A percentile compares a stretch with the other conserved stretches of the same genome.
phyloP scores from a whole-genome alignment of 2,329 filamentous ascomycete species.

The Cladosporium austrohemisphaericum region DNA sequence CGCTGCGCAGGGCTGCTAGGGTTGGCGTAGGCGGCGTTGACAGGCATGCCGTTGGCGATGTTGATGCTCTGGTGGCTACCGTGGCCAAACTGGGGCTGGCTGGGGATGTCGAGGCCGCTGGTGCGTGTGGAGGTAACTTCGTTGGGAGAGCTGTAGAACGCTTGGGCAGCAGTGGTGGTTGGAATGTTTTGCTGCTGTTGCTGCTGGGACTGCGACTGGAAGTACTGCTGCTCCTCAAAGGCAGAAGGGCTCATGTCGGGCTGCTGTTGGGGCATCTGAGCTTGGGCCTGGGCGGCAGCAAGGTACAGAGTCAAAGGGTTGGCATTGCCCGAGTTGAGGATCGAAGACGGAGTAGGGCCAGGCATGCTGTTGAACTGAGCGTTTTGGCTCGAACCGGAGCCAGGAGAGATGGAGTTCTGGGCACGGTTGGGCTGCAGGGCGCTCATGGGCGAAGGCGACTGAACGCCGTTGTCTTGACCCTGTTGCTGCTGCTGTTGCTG shows the following conservation, averaged over 20 bases:
- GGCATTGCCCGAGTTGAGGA: constrained; percentile 74
- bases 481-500: constrained; percentile 63
- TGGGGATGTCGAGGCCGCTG: constrained; percentile 29
- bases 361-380: constrained; percentile 59
- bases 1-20: constrained; percentile 26
- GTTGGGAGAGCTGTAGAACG: constrained; percentile 68
- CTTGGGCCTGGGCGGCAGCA: constrained; percentile 58
- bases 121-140: constrained; percentile 48
- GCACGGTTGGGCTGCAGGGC: constrained; percentile 54
- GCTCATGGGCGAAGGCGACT: constrained; percentile 56
- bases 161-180: constrained; percentile 63
- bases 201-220: constrained; percentile 57
- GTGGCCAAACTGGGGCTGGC: constrained; percentile 49
- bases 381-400: constrained; percentile 53
- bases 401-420: constrained; percentile 59
- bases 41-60: constrained; percentile 45
- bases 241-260: constrained; percentile 28
- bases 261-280: constrained; percentile 61
- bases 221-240: constrained; percentile 37
- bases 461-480: constrained; percentile 53
- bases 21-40: constrained; percentile 20
- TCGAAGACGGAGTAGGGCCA: constrained; percentile 63
- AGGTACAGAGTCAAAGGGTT: constrained; percentile 94
- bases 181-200: constrained; percentile 33
- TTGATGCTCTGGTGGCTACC: constrained; percentile 50